Evolutionary conservation across 441 rosid genomes (phyloP), one percentile per base, ranked within the genome.

Genomic region (Jatropha podagrica): DNA sequence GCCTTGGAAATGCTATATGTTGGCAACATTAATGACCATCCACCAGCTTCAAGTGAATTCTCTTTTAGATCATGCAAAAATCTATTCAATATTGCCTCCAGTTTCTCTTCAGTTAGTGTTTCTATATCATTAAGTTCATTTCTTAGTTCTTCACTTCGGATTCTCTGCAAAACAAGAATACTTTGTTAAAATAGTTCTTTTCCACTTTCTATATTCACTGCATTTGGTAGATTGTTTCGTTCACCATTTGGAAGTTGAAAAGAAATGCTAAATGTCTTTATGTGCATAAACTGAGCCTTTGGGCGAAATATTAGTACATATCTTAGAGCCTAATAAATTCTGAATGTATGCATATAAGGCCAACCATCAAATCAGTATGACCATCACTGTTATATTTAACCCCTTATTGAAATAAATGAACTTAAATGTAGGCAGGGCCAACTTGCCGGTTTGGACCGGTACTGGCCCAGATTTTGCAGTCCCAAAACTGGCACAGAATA

Each of bases 1-100:
- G 80, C 87, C 87, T 84, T 87, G 6, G 93, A 85, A 59, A 86
- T 78, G 84, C 87, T 86, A 74, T 87, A 84, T 40, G 89, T 77
- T 1, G 89, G 92, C 58, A 87, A 71, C 89, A 86, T 87, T 37
- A 76, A 38, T 0, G 89, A 65, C 90, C 90, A 87, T 14, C 93
- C 89, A 3, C 85, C 86, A 46, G 81, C 85, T 77, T 86, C 82
- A 10, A 85, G 78, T n/a, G 61, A 60, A 42, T 87, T 65, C 20
- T 85, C 85, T 65, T 81, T 78, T 46, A 82, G 74, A 71, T 84
- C 89, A 5, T 66, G 74, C 78, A 87, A 37, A 68, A 88, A 87
- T 65, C 78, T 82, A 68, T 78, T 79, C 71, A 82, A 54, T 66
- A 81, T 74, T 17, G 48, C 65, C 37, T 85, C 86, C 41, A 89